These are phyloP conservation scores for Daldinia bambusicola DNA, from an alignment of 495 filamentous ascomycete genomes.

Conservation along the genomic window DNA sequence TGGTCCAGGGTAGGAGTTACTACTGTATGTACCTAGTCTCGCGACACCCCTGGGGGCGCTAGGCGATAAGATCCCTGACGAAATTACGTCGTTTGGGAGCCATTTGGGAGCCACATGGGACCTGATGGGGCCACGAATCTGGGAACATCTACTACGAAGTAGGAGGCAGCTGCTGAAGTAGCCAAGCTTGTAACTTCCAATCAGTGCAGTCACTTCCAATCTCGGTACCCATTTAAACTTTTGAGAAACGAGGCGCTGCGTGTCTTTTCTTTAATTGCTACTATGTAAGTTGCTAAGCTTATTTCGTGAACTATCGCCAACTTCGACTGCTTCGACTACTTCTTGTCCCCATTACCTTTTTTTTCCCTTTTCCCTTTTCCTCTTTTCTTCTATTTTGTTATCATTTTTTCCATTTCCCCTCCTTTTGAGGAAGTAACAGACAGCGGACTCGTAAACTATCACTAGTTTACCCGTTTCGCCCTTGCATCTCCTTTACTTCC, in stretches of 20 bases:
- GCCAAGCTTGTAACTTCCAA: conserved; percentile 30
- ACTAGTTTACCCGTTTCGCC: conserved; percentile 35
- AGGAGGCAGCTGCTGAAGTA: conserved; percentile 8
- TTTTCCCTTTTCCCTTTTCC: conserved; percentile 2
- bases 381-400: background rate
- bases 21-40: too few species aligned
- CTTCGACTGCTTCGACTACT: conserved; percentile 21
- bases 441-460: conserved; percentile 19
- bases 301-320: conserved; percentile 38
- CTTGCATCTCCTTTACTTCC: conserved; percentile 28
- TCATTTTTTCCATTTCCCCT: background rate
- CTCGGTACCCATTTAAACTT: conserved; percentile 34
- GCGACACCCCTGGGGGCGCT: conserved; percentile 1
- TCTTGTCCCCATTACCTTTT: conserved; percentile 6
- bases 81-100: conserved; percentile 43
- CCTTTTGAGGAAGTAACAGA: conserved; percentile 14
- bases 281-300: too few species aligned
- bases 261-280: conserved; percentile 31
- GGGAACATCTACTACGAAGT: conserved; percentile 31
- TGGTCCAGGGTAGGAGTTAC: too few species aligned
- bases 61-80: conserved; percentile 33
- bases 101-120: background rate
- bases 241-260: conserved; percentile 32
- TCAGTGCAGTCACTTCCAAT: conserved; percentile 4
- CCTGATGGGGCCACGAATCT: conserved; percentile 33